Base-by-base conservation (phyloP, 441 rosid genomes). In the Adansonia rubrostipa region DNA sequence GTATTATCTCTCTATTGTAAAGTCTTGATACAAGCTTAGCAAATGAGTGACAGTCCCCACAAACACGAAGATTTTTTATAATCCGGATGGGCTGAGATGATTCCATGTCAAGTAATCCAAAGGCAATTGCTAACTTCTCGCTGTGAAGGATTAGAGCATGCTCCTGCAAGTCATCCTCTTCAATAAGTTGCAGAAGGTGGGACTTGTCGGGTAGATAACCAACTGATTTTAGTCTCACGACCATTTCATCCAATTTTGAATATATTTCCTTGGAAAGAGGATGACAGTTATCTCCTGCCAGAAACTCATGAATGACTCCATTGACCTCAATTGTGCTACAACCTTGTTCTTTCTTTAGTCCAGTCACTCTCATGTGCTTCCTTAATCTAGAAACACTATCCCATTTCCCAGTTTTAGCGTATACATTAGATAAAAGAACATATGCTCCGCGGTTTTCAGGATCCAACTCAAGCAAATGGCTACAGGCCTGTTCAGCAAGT, bases 71-170 rank as follows among this genome's bases (percentile, higher is more conserved):
- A 77, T 91, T 93, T 82, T 93, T 93, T 42, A 90, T 89, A 42
- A 93, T 88, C 14, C 92, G 83, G 51, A 91, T 86, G 1, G 88
- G 85, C 73, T 84, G 84, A 24, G 91, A 84, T 22, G 83, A 79
- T 28, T 80, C 81, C 0, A 78, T 61, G 63, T 89, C 86, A 66
- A 91, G 88, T 70, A 93, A 85, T 62, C 96, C 94, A 79, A 87
- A 93, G 36, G 93, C 89, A 47, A 92, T 91, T 1, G 97, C 96
- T 75, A 91, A 74, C 88, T 85, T 93, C 85, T 91, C 97, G 42
- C 94, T 93, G 74, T 93, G 96, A 74, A 87, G 88, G 60, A 79
- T 84, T 17, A 93, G 83, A 54, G 92, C 92, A 40, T 87, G 90
- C 71, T 87, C 93, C 81, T 91, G 90, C 84, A 85, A 77, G 71